Evolutionary conservation across 805 yeast genomes (phyloP), one percentile per base, ranked within the genome.

Genomic region (Dipodascus albidus): DNA sequence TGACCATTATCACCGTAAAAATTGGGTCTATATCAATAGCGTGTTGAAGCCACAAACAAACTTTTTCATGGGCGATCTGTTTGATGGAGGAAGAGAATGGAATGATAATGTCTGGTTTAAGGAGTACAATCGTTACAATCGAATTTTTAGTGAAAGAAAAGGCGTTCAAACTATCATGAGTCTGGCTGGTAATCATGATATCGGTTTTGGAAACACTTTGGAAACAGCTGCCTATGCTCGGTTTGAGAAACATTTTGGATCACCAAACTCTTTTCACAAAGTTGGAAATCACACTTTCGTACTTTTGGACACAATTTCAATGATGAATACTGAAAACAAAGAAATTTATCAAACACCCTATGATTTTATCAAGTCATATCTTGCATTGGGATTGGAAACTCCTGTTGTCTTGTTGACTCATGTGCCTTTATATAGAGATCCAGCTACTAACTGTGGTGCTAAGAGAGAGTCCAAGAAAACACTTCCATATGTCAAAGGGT

Each of bases 1-100:
- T 15, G 99, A 93, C 65, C 81, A 85, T 58, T 90, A 87, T 62
- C 82, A 88, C 60, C 82, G 79, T 57, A 75, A 89, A 52, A 89
- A 91, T 65, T 81, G 87, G 75, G 76, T 78, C 60, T 71, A 72
- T 55, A 68, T 83, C 42, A 83, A 84, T 57, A 58, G 69, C 4
- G 58, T 69, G 1, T 73, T 93, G 52, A 78, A 80, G 35, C 96
- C 98, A 0, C 85, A 89, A 61, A 72, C 85, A 1, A 80, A 81
- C 2, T 68, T 91, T 3, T 91, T 88, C 64, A 69, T 93, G 23
- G 99, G 99, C 1, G 99, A 93, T 65, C 67, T 91, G 60, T 85
- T 91, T 64, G 99, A 93, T 68, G 97, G 97, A 11, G 98, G 98
- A 0, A 74, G 99, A 54, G 83, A 83, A 53, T 89, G 96, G 91